These are phyloP conservation scores for Scedosporium apiospermum DNA, from an alignment of 2,329 filamentous ascomycete species.

Conservation along the genomic window DNA sequence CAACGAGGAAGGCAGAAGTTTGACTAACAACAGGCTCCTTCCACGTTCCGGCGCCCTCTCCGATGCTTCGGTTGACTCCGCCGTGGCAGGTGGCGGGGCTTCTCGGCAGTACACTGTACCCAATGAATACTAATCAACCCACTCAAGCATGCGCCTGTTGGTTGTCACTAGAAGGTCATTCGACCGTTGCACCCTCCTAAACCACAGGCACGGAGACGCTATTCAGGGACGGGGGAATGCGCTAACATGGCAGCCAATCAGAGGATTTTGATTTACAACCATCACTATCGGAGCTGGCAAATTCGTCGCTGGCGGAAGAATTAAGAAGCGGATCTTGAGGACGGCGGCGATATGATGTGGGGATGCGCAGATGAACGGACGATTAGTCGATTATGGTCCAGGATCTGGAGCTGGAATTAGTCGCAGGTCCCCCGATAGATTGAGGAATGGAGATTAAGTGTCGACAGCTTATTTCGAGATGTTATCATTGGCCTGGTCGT, in stretches of 20 bases:
- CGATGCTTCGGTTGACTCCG: background rate
- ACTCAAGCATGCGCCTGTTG: background rate
- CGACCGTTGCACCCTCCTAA: background rate
- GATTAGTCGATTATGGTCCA: background rate
- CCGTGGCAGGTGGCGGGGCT: background rate
- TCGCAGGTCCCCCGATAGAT: background rate
- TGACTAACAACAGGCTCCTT: background rate
- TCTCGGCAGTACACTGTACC: background rate
- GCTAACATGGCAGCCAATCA: background rate
- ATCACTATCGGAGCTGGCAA: background rate
- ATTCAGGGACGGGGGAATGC: background rate
- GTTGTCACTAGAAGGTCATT: background rate
- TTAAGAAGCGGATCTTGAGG: background rate
- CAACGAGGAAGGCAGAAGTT: background rate
- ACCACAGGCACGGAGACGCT: background rate
- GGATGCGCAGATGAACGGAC: background rate
- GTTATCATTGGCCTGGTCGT: background rate
- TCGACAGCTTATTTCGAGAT: background rate
- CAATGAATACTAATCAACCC: background rate
- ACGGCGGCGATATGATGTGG: background rate
- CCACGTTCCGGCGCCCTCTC: background rate
- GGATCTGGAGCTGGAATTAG: background rate
- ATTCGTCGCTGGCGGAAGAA: background rate
- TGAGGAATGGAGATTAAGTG: background rate
- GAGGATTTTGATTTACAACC: conserved; percentile 2